Base-by-base conservation (phyloP, 2,329 filamentous ascomycete species). In the Sclerotinia glacialis region DNA sequence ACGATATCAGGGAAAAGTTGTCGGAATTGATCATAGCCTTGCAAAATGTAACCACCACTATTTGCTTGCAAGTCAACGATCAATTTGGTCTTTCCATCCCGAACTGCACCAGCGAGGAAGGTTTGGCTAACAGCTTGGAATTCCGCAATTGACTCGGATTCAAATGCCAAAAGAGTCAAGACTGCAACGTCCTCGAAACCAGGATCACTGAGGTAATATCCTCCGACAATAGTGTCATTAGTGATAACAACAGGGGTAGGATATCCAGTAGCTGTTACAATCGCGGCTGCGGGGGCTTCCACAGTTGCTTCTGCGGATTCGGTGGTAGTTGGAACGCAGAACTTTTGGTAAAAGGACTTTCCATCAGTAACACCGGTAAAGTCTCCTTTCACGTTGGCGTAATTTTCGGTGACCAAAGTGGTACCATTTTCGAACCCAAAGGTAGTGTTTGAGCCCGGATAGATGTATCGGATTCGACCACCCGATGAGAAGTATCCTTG, bases 31-130 rank as follows among this genome's bases (percentile, higher is more conserved):
- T 83, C 80, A 54, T 80, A 81, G 0, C 80, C 82, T 9, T 80
- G 78, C 9, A 78, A 71, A 18, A 85, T 73, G 54, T 76, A 76
- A 1, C 88, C 88, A 49, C 88, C 88, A 0, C 79, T 79, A 69
- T 91, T 91, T 2, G 78, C 80, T 5, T 83, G 81, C 8, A 90
- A 73, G 69, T 91, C 89, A 67, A 91, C 83, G 40, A 91, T 80
- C 6, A 91, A 78, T 74, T 85, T 87, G 2, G 79, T 84, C 73
- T 86, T 87, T 2, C 80, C 79, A 2, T 78, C 78, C 2, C 74
- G 69, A 52, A 80, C 79, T 16, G 80, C 80, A 50, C 78, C 76
- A 0, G 78, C 76, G 21, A 88, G 78, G 70, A 87, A 80, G 5
- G 76, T 65, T 59, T 74, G 62, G 9, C 65, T 70, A 1, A 75